Evolutionary conservation across 768 basidiomycete species (phyloP), one percentile per base, ranked within the genome.

Genomic region (Amanita muscaria): DNA sequence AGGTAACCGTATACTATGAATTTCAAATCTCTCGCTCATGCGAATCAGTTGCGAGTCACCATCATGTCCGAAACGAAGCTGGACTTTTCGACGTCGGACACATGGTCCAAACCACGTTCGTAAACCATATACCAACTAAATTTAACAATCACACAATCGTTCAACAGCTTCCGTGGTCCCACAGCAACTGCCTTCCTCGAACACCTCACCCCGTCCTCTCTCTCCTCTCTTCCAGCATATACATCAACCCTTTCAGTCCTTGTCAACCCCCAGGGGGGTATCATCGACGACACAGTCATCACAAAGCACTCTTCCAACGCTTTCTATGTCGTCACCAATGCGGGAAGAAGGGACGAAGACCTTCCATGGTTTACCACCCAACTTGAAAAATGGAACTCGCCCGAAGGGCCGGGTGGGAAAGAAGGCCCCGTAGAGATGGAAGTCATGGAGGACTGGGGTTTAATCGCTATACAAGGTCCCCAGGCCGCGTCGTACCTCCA

Each of bases 11-110:
- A 46, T 51, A 37, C 46, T 53, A 40, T 44, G 32, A 27, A 22
- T 14, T 14, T 24, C 21, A 12, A 29, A 16, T 8, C 15, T 34
- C 15, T 34, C 30, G 38, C 21, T 48, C 34, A 38, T 41, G 37
- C 33, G 35, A 30, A 35, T 35, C 23, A 96, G 93, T 89, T 42
- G 80, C 83, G 7, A 91, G 88, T 53, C 94, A 99, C 63, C 78
- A 83, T 35, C 85, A 97, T 56, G 88, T 93, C 40, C 80, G 96
- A 32, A 76, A 67, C 10, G 74, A 73, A 27, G 88, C 77, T 1
- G 92, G 92, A 1, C 69, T 99, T 24, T 99, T 99, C 60, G 96
- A 99, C 57, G 96, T 99, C 21, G 89, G 89, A 16, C 96, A 99
- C 63, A 99, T 99, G 94, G 87, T 98, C 12, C 94, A 98, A 61